Evolutionary conservation across 208 protist species (phyloP), one percentile per base, ranked within the genome.

Genomic region (Crithidia sp.): DNA sequence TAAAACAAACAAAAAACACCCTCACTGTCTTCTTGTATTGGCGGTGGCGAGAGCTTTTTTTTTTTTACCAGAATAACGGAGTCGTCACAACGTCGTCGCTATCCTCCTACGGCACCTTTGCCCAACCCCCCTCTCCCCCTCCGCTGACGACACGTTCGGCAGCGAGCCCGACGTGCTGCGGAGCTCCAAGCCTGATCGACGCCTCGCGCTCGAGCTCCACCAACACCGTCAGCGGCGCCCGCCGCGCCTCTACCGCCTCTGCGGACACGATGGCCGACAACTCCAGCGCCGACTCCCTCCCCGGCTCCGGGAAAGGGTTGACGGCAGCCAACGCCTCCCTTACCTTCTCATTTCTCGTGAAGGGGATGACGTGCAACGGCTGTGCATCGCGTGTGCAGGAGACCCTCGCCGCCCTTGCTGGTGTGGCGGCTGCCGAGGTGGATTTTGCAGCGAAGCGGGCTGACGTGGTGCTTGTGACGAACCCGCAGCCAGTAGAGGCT

Each of bases 321-420:
- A 50, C 49, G 19, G 56, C 36, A 28, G 8, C 50, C 43, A 28
- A 12, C 17, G 13, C 9, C 16, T 3, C 13, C 2, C 2, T 56
- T n/a, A 14, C 55, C 71, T 40, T 55, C 44, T 50, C 47, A 8
- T 16, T 77, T n/a, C 47, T 17, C 45, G 76, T 93, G 14, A 69
- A 49, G 3, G 92, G 91, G 37, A 96, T 95, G 91, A 88, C 86
- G 52, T 96, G 91, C 69, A 71, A 69, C 36, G 75, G 77, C 9
- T 95, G 90, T 57, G 82, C 90, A 8, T 61, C 50, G 41, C 73
- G 71, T 9, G 76, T 96, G 16, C 81, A 89, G 59, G 76, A 59
- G 45, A 61, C 40, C 2, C 49, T 92, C 39, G 28, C 37, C 16
- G 5, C 40, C 9, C 4, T 84, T 9, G 2, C 7, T 3, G 82